Evolutionary conservation across 2,329 filamentous ascomycete species (phyloP).

Genomic region (Fusarium gaditjirri): DNA sequence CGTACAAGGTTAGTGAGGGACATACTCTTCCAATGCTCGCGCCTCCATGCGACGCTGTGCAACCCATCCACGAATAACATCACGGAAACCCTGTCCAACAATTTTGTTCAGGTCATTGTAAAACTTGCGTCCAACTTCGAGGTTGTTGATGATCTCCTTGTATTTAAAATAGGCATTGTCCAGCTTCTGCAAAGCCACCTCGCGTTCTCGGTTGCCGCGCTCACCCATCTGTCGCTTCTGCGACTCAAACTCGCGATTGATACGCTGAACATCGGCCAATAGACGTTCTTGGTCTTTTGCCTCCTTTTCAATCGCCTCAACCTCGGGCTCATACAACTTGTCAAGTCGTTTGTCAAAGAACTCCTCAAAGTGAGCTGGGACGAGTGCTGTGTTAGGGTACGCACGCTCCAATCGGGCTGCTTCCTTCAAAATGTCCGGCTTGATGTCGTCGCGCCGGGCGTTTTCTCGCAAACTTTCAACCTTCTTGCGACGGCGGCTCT

Average conservation of each 20-base stretch:
- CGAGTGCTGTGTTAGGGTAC: slow-evolving; percentile 84
- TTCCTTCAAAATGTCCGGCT: slow-evolving; percentile 83
- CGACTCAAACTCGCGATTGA: slow-evolving; percentile 81
- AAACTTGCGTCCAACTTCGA: slow-evolving; percentile 92
- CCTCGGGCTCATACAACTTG: slow-evolving; percentile 79
- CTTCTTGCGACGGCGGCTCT: slow-evolving; percentile 81
- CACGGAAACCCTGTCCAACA: slow-evolving; percentile 80
- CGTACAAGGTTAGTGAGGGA: slow-evolving; percentile 3
- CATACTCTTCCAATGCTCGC: slow-evolving; percentile 78
- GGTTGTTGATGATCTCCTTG: slow-evolving; percentile 92
- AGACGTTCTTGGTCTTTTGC: slow-evolving; percentile 79
- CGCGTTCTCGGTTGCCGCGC: slow-evolving; percentile 75
- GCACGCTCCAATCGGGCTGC: slow-evolving; percentile 86
- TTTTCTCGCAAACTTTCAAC: slow-evolving; percentile 83
- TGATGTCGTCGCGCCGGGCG: slow-evolving; percentile 87
- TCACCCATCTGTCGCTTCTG: slow-evolving; percentile 75
- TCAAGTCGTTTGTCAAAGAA: slow-evolving; percentile 87
- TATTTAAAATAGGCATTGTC: slow-evolving; percentile 96
- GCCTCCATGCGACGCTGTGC: slow-evolving; percentile 85
- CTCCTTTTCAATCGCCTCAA: slow-evolving; percentile 77
- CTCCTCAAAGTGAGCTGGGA: slow-evolving; percentile 89
- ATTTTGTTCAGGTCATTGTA: slow-evolving; percentile 96
- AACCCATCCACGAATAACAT: slow-evolving; percentile 80
- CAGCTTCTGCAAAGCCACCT: slow-evolving; percentile 85
- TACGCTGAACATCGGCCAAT: slow-evolving; percentile 74